Percentiles rank a stretch among this genome's conserved stretches.
These are phyloP conservation scores for Beta macrorhiza DNA, from an alignment of 179 eudicot species.

Conservation along the genomic window DNA sequence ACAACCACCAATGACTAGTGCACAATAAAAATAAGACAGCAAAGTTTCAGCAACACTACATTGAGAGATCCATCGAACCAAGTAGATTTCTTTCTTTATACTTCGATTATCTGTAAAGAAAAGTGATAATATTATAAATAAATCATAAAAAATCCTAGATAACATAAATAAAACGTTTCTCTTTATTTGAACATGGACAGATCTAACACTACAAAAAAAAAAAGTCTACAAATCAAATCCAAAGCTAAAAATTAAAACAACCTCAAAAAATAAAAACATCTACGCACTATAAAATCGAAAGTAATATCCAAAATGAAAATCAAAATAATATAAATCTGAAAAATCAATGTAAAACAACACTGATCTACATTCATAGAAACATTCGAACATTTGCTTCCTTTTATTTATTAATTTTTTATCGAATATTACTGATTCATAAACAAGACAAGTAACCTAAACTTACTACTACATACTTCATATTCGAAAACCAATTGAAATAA, in stretches of 20 bases:
- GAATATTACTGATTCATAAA: background rate
- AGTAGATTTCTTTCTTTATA: background rate
- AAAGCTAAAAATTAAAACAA: no score
- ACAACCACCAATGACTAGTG: background rate
- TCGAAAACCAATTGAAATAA: no score
- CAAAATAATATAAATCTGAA: background rate
- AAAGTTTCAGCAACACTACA: constrained; percentile 16
- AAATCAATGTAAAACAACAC: background rate
- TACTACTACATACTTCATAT: no score
- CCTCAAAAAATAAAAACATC: background rate
- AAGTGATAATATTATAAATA: background rate
- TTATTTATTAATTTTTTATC: background rate
- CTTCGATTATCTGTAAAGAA: constrained; percentile 21
- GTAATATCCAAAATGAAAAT: background rate
- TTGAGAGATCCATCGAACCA: constrained; percentile 15
- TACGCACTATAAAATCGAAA: no score
- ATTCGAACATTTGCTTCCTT: background rate
- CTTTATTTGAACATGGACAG: background rate
- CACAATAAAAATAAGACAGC: background rate
- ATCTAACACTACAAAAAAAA: background rate
- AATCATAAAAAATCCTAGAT: constrained; percentile 7
- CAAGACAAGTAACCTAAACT: no score
- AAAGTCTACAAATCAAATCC: background rate
- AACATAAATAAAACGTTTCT: background rate
- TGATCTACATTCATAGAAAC: background rate